Percentiles rank a stretch among this genome's conserved stretches.
phyloP scores from a whole-genome alignment of 345 rosid species.

The Euphorbia pulcherrima region DNA sequence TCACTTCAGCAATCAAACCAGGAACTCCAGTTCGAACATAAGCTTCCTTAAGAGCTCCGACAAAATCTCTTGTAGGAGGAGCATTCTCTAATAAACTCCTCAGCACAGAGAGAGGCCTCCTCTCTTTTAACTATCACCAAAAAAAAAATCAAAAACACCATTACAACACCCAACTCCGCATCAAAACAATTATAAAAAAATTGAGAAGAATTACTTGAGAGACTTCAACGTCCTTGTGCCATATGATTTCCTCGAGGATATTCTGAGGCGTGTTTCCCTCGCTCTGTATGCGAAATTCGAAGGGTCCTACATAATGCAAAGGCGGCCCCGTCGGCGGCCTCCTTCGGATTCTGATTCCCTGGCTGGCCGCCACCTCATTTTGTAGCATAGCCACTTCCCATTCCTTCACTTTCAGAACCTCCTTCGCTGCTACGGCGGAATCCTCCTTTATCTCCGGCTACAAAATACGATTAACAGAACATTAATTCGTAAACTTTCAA shows the following conservation, averaged over 20 bases:
- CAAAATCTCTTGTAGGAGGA: constrained; percentile 66
- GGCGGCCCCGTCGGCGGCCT: constrained; percentile 78
- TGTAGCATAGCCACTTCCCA: constrained; percentile 65
- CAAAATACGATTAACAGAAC: not conserved
- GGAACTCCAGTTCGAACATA: constrained; percentile 65
- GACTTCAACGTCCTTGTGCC: constrained; percentile 86
- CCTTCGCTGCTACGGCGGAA: constrained; percentile 17
- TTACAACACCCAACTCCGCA: not conserved
- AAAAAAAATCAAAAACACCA: constrained; percentile 11
- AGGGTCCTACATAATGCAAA: constrained; percentile 81
- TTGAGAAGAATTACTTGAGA: constrained; percentile 34
- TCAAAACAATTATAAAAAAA: not conserved
- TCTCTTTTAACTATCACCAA: constrained; percentile 58
- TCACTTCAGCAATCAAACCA: constrained; percentile 92
- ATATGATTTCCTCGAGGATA: constrained; percentile 82
- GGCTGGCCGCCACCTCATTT: constrained; percentile 64
- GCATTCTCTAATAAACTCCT: constrained; percentile 56
- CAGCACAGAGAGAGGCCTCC: constrained; percentile 44
- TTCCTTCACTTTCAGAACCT: constrained; percentile 61
- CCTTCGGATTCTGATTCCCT: constrained; percentile 78
- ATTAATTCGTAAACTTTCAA: not conserved
- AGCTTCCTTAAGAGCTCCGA: constrained; percentile 77
- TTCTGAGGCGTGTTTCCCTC: constrained; percentile 83
- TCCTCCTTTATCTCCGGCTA: constrained; percentile 37
- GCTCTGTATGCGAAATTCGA: constrained; percentile 70